Base-by-base conservation (phyloP, 176 grass and related monocot genomes). In the Hyparrhenia diplandra region DNA sequence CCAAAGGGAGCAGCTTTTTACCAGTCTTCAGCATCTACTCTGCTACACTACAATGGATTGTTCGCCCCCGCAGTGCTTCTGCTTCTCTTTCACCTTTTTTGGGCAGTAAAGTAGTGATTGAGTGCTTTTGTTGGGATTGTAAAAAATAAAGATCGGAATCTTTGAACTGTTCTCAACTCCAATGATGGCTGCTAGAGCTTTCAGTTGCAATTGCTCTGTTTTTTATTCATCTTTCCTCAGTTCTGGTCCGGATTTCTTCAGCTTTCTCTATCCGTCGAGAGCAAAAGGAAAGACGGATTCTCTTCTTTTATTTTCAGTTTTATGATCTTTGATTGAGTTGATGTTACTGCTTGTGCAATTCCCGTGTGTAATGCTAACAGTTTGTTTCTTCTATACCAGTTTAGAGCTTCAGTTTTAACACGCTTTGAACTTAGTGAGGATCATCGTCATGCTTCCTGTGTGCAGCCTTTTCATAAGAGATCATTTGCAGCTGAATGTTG, bases 101-200 rank as follows among this genome's bases (percentile, higher is more conserved):
- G 17, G 27, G n/a, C 18, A 76, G 57, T 74, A 54, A 81, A 83
- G 41, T 80, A 58, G 73, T 74, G 39, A 67, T 63, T 75, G 25
- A 69, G 36, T 63, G 81, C 42, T 85, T 67, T 91, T 82, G 37
- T 85, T 89, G 71, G 82, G 35, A 82, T 88, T 80, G 76, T 75
- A 70, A 75, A 70, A 69, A 76, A 70, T 64, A 42, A 90, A 83
- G 58, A 5, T 69, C 75, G 85, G 87, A 92, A 92, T 92, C 87
- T 90, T 90, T 88, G 79, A 77, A 88, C 67, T 88, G 82, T 85
- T 90, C 89, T 92, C 67, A 40, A 42, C 76, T 87, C 49, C 76
- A 79, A 96, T 92, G 76, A 87, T 96, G 79, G 70, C 35, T 84
- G 85, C 82, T 85, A 55, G 68, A 86, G 83, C 76, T 92, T 90